Percentiles rank a stretch among this genome's conserved stretches.
phyloP scores from a whole-genome alignment of 768 basidiomycete genomes.

The Suillus lakei region DNA sequence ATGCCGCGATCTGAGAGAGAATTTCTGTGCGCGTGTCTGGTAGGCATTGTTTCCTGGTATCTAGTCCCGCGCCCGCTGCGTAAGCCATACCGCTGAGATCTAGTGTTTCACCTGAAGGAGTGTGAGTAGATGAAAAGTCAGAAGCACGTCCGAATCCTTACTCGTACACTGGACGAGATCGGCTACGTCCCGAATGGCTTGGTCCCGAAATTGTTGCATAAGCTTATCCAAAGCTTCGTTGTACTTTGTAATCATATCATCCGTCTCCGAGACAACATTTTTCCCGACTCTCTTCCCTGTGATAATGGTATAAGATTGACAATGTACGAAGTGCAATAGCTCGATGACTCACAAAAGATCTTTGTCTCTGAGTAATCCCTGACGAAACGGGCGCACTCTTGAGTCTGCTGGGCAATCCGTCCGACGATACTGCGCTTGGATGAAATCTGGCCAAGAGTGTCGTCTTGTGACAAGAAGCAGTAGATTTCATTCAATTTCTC shows the following conservation, averaged over 20 bases:
- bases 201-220: slow-evolving; percentile 8
- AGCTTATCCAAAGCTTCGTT: background rate
- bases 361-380: slow-evolving; percentile 27
- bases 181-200: background rate
- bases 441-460: background rate
- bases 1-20: slow-evolving; percentile 21
- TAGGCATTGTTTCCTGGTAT: slow-evolving; percentile 15
- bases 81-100: slow-evolving; percentile 7
- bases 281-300: slow-evolving; percentile 5
- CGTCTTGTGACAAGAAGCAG: slow-evolving; percentile 1
- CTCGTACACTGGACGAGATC: background rate
- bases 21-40: slow-evolving; percentile 19
- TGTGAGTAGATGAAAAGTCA: background rate
- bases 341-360: slow-evolving; percentile 19
- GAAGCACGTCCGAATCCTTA: background rate
- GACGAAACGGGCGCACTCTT: slow-evolving; percentile 34
- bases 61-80: slow-evolving; percentile 1
- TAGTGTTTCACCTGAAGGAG: background rate
- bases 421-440: background rate
- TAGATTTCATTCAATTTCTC: slow-evolving; percentile 1
- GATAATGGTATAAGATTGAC: background rate
- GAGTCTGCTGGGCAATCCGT: slow-evolving; percentile 22
- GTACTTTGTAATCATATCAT: background rate
- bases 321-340: background rate
- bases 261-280: background rate